These are phyloP conservation scores for Hanseniaspora hatyaiensis DNA, from an alignment of 805 yeast genomes.

Conservation along the genomic window DNA sequence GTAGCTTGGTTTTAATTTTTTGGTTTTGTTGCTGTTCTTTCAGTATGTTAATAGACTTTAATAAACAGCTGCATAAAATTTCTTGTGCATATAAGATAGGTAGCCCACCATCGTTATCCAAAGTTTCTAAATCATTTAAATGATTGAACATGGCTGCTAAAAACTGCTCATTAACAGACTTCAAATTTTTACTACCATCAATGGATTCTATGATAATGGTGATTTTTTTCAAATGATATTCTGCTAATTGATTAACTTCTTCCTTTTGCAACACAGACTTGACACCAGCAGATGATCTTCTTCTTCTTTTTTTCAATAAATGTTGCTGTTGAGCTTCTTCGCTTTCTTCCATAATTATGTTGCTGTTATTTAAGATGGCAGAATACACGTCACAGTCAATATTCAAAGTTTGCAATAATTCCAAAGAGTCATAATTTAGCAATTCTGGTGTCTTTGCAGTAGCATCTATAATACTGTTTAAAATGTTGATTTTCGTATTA, in stretches of 20 bases:
- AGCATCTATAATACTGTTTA: conserved; percentile 50
- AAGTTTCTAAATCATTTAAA: conserved; percentile 63
- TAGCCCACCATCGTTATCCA: conserved; percentile 81
- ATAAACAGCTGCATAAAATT: conserved; percentile 75
- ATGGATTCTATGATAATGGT: conserved; percentile 71
- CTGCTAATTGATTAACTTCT: conserved; percentile 62
- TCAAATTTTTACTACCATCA: conserved; percentile 35
- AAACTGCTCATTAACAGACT: conserved; percentile 33
- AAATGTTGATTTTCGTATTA: conserved; percentile 47
- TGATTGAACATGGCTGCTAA: conserved; percentile 46
- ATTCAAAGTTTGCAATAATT: conserved; percentile 42
- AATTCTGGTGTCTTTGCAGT: conserved; percentile 27
- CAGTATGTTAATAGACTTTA: conserved; percentile 49
- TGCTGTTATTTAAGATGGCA: conserved; percentile 47
- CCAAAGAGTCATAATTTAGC: conserved; percentile 42
- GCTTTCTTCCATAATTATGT: conserved; percentile 34
- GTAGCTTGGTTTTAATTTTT: conserved; percentile 40
- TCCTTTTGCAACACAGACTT: conserved; percentile 62
- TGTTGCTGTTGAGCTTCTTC: conserved; percentile 33
- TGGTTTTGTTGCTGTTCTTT: conserved; percentile 25
- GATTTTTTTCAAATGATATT: conserved; percentile 61
- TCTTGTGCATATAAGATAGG: conserved; percentile 90
- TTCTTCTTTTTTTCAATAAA: conserved; percentile 66
- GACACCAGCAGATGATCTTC: conserved; percentile 63
- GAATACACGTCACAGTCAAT: conserved; percentile 48